Percentiles rank a stretch among this genome's conserved stretches.
Conservation (phyloP, 495 filamentous ascomycete species). For the Aspergillus heteromorphus region DNA sequence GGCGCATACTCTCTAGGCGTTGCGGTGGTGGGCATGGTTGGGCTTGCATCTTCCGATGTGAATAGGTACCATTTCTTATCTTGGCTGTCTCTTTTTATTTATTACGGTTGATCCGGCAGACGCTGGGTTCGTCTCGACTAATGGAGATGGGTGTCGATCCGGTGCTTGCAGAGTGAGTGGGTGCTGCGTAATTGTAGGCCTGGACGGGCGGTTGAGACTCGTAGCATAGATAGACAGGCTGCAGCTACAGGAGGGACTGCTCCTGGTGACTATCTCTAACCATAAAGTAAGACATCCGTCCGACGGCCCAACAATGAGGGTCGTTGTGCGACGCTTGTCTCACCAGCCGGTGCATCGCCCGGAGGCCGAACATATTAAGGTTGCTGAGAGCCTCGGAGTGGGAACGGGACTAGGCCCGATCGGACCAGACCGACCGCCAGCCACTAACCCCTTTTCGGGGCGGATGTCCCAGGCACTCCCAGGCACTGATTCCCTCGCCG, state of each 20-base stretch:
- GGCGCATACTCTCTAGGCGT: slow-evolving; percentile 30
- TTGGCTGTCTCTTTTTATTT: slow-evolving; percentile 11
- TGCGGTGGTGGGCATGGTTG: slow-evolving; percentile 19
- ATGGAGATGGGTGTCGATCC: neutral
- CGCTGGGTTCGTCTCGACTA: neutral
- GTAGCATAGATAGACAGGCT: no score
- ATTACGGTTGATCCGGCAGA: neutral
- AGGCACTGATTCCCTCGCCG: neutral
- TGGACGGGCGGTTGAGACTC: no score
- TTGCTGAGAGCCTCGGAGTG: neutral
- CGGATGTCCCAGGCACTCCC: neutral
- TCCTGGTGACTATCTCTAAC: no score
- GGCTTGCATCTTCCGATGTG: slow-evolving; percentile 26
- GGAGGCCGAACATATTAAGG: no score
- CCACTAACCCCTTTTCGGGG: neutral
- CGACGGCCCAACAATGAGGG: no score
- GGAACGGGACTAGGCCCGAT: neutral
- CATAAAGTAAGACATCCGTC: no score
- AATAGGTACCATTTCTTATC: slow-evolving; percentile 19
- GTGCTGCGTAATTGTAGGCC: no score
- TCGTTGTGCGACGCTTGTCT: no score
- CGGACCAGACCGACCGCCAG: neutral
- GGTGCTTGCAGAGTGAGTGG: no score
- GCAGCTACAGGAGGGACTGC: no score
- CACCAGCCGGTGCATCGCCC: no score